These are phyloP conservation scores for Lactarius pseudohatsudake DNA, from an alignment of 768 basidiomycete species.

Conservation along the genomic window DNA sequence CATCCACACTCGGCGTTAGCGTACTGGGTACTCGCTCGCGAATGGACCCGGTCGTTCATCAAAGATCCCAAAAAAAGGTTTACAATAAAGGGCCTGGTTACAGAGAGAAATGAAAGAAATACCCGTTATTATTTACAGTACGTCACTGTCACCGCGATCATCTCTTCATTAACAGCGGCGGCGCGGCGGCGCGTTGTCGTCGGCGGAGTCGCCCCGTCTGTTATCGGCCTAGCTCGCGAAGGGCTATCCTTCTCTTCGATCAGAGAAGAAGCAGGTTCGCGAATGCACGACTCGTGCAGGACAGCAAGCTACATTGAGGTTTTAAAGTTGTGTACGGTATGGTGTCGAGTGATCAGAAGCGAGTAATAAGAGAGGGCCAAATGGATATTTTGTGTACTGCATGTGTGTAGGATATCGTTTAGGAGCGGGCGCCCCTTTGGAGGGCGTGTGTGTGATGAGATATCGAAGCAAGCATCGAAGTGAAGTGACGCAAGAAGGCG, in stretches of 20 bases:
- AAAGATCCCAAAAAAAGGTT: too few relatives aligned
- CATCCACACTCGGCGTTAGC: too few relatives aligned
- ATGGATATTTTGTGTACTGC: background rate
- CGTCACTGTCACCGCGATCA: too few relatives aligned
- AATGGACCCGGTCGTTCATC: background rate
- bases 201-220: background rate
- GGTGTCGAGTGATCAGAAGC: background rate
- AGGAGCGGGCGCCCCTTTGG: background rate
- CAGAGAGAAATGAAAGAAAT: background rate
- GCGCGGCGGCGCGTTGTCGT: background rate
- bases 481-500: background rate
- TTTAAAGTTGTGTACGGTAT: background rate
- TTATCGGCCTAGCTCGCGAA: background rate
- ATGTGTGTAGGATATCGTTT: background rate
- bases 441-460: background rate
- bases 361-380: background rate
- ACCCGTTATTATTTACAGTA: too few relatives aligned
- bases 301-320: background rate
- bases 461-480: background rate
- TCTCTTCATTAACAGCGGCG: too few relatives aligned
- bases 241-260: background rate
- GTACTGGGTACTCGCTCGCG: too few relatives aligned
- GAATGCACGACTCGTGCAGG: background rate
- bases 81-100: background rate
- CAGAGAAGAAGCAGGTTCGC: background rate